Base-by-base conservation (phyloP, 495 filamentous ascomycete species). In the Neurospora sp. region DNA sequence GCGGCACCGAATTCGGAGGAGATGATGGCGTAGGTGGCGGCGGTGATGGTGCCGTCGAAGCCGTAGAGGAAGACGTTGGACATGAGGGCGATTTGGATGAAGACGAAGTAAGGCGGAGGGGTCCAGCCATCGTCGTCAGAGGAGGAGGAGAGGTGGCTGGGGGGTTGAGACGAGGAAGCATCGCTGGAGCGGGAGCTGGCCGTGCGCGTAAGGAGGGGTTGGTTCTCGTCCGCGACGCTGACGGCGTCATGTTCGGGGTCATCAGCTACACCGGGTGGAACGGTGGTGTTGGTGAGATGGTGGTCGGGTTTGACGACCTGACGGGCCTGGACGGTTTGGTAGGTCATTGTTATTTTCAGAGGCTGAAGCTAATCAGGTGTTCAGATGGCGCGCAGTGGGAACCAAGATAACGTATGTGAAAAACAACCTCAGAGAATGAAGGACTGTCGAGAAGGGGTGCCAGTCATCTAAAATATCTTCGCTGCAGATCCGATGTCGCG, bases 21-120 rank as follows among this genome's bases (percentile, higher is more conserved):
- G 77, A 92, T 92, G 18, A 90, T 82, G 9, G 88, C 88, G 71
- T 91, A 91, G 5, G 89, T 91, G 11, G 89, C 86, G 0, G 89
- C 89, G 1, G 89, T 91, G 77, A 91, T 91, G 23, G 89, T 92
- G 14, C 88, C 86, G 74, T 91, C 89, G 74, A 91, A 90, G 9
- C 88, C 90, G 39, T 86, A 85, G 14, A 92, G 84, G 70, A 92
- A 91, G 5, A 91, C 88, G 69, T 90, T 90, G 35, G 88, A 84
- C 84, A 91, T 89, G 76, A 90, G 89, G 11, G 88, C 87, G 80
- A 82, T 76, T 75, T 86, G 80, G 41, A 86, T 85, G 81, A 81
- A 84, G n/a, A 79, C 2, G 74, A 86, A 86, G 23, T 82, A 79
- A 0, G 72, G 73, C 4, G 81, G 83, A 9, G 81, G 75, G 31